Evolutionary conservation across 2,329 filamentous ascomycete genomes (phyloP), one percentile per base, ranked within the genome.

Genomic region (Penicillium italicum): DNA sequence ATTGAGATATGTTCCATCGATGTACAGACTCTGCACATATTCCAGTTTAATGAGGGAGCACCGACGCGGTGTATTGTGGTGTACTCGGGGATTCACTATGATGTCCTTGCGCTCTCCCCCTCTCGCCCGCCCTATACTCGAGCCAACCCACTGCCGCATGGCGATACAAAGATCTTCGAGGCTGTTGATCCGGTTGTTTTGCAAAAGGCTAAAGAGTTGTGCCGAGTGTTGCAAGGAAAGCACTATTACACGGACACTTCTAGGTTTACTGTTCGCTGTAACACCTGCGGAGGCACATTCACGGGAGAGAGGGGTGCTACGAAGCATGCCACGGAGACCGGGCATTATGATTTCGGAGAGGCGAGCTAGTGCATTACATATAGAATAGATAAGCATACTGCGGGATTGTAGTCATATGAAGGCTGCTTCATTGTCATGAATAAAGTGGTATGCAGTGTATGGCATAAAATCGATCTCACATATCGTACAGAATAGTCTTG

Each of bases 1-100:
- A 82, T 96, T 28, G 90, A 96, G 69, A 91, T 96, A 50, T 90
- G 85, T 72, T 89, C 88, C 37, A 87, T 93, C 61, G 91, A 96
- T 70, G 90, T 96, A 3, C 80, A 87, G 65, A 82, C 84, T 37
- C 72, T 85, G 12, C 76, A 85, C 12, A 79, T 90, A 6, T 87
- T 91, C 66, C 83, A 83, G 5, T 95, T 93, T 74, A 95, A 95
- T 62, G 89, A 94, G 68, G 85, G 85, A 1, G 83, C 83, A 50
- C 72, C 77, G 33, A 83, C 81, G 38, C 82, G 90, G 7, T 92
- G 90, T 67, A 85, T 96, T 26, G 78, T 97, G 24, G 86, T 96
- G 0, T 97, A 96, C 74, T 93, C 89, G 0, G 91, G 91, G 3
- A 94, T 97, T 48, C 92, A 97, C 72, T 97, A 97, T 74, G 93